Evolutionary conservation across 495 filamentous ascomycete genomes (phyloP).

Genomic region (Penicillium malachiteum): DNA sequence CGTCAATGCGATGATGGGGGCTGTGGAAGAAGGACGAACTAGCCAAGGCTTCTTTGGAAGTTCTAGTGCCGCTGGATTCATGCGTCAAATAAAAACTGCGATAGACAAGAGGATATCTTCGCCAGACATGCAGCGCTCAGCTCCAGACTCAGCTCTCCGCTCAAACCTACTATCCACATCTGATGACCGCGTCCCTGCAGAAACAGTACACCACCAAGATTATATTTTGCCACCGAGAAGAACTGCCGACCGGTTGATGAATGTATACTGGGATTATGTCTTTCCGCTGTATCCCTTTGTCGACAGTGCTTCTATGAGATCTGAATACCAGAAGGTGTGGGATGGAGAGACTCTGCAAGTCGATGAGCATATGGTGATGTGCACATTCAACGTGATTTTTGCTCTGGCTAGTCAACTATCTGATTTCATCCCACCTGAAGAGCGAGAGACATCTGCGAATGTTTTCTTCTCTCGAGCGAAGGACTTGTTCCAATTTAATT

Average conservation of each 20-base stretch:
- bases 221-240: slow-evolving; percentile 42
- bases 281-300: slow-evolving; percentile 44
- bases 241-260: slow-evolving; percentile 39
- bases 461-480: slow-evolving; percentile 41
- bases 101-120: slow-evolving; percentile 32
- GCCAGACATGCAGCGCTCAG: slow-evolving; percentile 13
- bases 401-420: slow-evolving; percentile 38
- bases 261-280: slow-evolving; percentile 41
- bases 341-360: slow-evolving; percentile 26
- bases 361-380: slow-evolving; percentile 43
- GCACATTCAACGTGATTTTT: slow-evolving; percentile 43
- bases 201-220: slow-evolving; percentile 14
- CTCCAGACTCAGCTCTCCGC: not conserved
- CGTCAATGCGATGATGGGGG: slow-evolving; percentile 43
- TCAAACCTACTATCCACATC: not conserved
- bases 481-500: slow-evolving; percentile 38
- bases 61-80: slow-evolving; percentile 39
- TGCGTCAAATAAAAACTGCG: slow-evolving; percentile 38
- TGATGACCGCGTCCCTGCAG: not conserved
- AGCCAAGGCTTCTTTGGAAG: slow-evolving; percentile 39
- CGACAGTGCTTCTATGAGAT: slow-evolving; percentile 29
- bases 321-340: slow-evolving; percentile 38
- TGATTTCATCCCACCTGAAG: slow-evolving; percentile 34
- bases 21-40: slow-evolving; percentile 34
- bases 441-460: slow-evolving; percentile 33